Evolutionary conservation across 176 grass and related monocot species (phyloP), one percentile per base, ranked within the genome.

Genomic region (Phoenix dactylifera): DNA sequence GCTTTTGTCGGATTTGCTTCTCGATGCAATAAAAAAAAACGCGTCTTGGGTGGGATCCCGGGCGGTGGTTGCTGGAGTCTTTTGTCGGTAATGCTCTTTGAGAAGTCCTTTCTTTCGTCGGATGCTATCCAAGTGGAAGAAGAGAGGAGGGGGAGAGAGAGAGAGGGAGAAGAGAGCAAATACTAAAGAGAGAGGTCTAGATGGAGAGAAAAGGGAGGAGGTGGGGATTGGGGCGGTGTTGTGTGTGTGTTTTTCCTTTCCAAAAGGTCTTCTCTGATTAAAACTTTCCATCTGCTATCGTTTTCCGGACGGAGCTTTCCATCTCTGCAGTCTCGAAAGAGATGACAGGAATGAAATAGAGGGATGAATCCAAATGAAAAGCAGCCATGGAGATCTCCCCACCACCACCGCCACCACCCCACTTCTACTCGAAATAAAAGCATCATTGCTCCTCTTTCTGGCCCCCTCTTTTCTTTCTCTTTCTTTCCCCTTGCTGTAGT

Each of bases 261-360:
- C 64, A 64, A 79, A 79, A 77, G 64, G 35, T 12, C 19, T 6
- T 26, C 18, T 54, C 39, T 77, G 79, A 79, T 71, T 76, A 55
- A 44, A 51, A 73, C 69, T 77, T 80, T 80, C 59, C 48, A 67
- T 50, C 44, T 56, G 24, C 52, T 67, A 52, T 62, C 65, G 57
- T 60, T 62, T 44, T 68, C 58, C 72, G 50, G 52, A 86, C 67
- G 49, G 62, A 30, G 55, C 75, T 90, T 86, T 85, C 63, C 63
- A 58, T 54, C 49, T 23, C 75, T 72, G 71, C 48, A 78, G 69
- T 71, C 67, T 73, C 69, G 62, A 66, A 79, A 71, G 49, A 14
- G 64, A 67, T 24, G 68, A 62, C 60, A 49, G 78, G 62, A 78
- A 63, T 24, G 49, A 16, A 54, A 6, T 24, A 66, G 55, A 56